Conservation (phyloP, 768 basidiomycete species). For the Tylopilus balloui region DNA sequence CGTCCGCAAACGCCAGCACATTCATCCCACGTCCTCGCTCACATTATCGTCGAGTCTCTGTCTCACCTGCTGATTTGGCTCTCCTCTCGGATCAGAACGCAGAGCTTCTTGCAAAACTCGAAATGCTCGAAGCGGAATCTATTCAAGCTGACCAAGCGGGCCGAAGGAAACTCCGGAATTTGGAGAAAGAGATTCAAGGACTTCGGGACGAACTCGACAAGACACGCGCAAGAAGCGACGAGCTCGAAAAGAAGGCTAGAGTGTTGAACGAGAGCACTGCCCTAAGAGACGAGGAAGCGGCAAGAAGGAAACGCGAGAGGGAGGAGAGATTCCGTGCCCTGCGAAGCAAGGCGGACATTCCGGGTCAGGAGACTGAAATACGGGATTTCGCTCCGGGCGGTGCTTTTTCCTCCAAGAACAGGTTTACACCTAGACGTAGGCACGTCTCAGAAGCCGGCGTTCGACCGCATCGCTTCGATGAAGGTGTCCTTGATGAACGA, state of each 20-base stretch:
- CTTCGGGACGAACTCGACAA: slow-evolving; percentile 74
- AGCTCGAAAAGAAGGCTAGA: slow-evolving; percentile 64
- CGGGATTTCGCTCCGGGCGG: slow-evolving; percentile 63
- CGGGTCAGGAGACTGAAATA: slow-evolving; percentile 33
- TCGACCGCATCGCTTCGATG: slow-evolving; percentile 8
- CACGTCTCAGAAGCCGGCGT: slow-evolving; percentile 27
- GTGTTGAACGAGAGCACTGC: slow-evolving; percentile 28
- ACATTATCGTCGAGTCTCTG: slow-evolving; percentile 45
- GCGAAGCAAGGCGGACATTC: slow-evolving; percentile 37
- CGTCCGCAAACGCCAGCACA: slow-evolving; percentile 16
- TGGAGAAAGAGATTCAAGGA: slow-evolving; percentile 77
- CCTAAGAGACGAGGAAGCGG: slow-evolving; percentile 29
- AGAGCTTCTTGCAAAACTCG: slow-evolving; percentile 70
- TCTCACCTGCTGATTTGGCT: slow-evolving; percentile 65
- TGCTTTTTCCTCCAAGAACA: slow-evolving; percentile 32
- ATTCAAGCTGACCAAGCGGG: slow-evolving; percentile 61
- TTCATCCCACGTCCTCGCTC: slow-evolving; percentile 24
- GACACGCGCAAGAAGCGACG: slow-evolving; percentile 65
- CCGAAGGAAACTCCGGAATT: slow-evolving; percentile 58
- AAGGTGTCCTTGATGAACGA: slow-evolving; percentile 8
- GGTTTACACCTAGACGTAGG: slow-evolving; percentile 23
- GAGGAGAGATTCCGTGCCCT: slow-evolving; percentile 52
- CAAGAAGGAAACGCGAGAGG: slow-evolving; percentile 34
- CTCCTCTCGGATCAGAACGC: slow-evolving; percentile 79
- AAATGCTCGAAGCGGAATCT: slow-evolving; percentile 71